Evolutionary conservation across 495 filamentous ascomycete species (phyloP), one percentile per base, ranked within the genome.

Genomic region (Xylaria telfairii): DNA sequence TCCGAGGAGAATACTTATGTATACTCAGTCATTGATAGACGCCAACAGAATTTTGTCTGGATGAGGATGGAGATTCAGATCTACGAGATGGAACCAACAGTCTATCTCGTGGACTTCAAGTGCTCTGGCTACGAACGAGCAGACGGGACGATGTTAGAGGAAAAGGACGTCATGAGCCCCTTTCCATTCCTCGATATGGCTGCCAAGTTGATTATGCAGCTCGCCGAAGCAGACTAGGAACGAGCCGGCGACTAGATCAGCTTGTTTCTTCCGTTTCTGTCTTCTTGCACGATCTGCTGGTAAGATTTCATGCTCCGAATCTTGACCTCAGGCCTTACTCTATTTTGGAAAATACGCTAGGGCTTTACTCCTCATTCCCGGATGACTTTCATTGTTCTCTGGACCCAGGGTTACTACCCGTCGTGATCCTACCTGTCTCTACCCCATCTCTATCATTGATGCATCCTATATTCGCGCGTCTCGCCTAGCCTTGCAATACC

Each of bases 81-180:
- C 37, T 99, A 99, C 79, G 92, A 95, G 75, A 91, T 99, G 81
- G 96, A 99, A 80, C 89, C 90, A 47, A 92, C 92, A 67, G 95
- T 94, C 73, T 99, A 95, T 80, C 91, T 98, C 72, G 96, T 99
- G 32, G 96, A 99, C 79, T 98, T 99, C 87, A 98, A 97, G 77
- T 97, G 96, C 76, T 94, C 95, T n/a, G 96, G 96, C 8, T 99
- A 99, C 80, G 96, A 99, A 80, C 92, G 92, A 46, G 74, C 81
- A 3, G 83, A 87, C 15, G 87, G 88, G 26, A 84, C 82, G 66
- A 77, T 88, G 56, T 78, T 88, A 28, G 87, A 90, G 71, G 91
- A 92, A 78, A 93, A 94, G 85, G 89, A 90, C 67, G 90, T 91
- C 49, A 90, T 89, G 60, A 90, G 87, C 76, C 91, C 92, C 65